A percentile compares a stretch with the other conserved stretches of the same genome.
phyloP scores from a whole-genome alignment of 257 asterid species.

The Plantago ovata region DNA sequence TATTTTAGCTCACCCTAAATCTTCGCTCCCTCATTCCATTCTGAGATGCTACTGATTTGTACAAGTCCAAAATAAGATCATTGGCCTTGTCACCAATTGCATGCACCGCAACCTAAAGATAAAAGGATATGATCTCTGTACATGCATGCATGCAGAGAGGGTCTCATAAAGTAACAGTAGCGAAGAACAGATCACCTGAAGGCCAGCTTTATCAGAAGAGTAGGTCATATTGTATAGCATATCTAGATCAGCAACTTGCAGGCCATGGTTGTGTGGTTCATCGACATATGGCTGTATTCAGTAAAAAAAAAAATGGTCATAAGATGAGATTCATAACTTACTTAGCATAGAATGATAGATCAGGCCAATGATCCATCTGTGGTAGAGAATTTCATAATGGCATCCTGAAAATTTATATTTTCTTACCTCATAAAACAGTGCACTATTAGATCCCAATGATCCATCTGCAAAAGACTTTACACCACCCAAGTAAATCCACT shows the following conservation, averaged over 20 bases:
- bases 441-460: constrained; percentile 93
- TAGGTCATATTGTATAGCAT: constrained; percentile 57
- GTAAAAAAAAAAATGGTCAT: not conserved
- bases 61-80: constrained; percentile 78
- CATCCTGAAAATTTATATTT: constrained; percentile 6
- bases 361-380: not conserved
- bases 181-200: constrained; percentile 63
- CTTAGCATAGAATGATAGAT: constrained; percentile 3
- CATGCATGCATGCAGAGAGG: constrained; percentile 6
- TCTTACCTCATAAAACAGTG: constrained; percentile 71
- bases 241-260: constrained; percentile 62
- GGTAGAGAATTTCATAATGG: constrained; percentile 6
- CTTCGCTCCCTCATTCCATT: constrained; percentile 77
- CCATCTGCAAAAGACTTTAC: constrained; percentile 92
- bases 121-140: constrained; percentile 18
- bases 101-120: constrained; percentile 77
- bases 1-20: constrained; percentile 64
- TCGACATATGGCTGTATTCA: constrained; percentile 69
- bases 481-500: constrained; percentile 94
- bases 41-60: constrained; percentile 54
- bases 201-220: constrained; percentile 74
- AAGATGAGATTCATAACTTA: constrained; percentile 5
- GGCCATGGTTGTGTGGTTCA: constrained; percentile 73
- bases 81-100: constrained; percentile 95
- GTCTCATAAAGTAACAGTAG: constrained; percentile 3